phyloP scores from a whole-genome alignment of 2,329 filamentous ascomycete species.

The Hypoxylon sp. region DNA sequence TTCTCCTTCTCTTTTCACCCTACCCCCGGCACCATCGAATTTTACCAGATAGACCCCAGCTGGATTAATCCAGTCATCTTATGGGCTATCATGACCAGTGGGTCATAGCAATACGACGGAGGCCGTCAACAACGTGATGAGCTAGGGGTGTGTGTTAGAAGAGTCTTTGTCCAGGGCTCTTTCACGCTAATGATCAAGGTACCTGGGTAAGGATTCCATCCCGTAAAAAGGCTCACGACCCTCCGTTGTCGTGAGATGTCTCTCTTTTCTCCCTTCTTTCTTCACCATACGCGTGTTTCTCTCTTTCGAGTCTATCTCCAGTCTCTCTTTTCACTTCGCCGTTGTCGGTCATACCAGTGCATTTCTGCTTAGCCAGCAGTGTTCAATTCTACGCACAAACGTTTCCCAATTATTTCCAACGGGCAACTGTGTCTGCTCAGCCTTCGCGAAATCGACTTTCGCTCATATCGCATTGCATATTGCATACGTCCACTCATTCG shows the following conservation, averaged over 20 bases:
- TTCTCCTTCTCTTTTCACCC: constrained; percentile 16
- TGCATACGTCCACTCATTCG: constrained; percentile 54
- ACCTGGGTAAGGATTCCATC: constrained; percentile 33
- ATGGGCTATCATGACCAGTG: constrained; percentile 39
- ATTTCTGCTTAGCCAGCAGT: constrained; percentile 52
- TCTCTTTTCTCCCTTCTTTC: constrained; percentile 45
- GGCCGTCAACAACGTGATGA: constrained; percentile 38
- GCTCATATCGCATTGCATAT: constrained; percentile 51
- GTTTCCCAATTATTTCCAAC: constrained; percentile 40
- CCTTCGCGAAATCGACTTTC: constrained; percentile 57
- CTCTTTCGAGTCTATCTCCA: constrained; percentile 53
- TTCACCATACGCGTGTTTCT: constrained; percentile 50
- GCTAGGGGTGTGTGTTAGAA: constrained; percentile 35
- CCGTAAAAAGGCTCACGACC: constrained; percentile 49
- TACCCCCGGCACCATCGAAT: constrained; percentile 18
- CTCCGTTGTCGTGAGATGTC: constrained; percentile 44
- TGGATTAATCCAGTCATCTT: constrained; percentile 27
- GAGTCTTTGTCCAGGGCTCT: constrained; percentile 27
- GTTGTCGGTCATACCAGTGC: constrained; percentile 50
- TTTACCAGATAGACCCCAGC: constrained; percentile 33
- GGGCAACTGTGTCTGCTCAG: constrained; percentile 53
- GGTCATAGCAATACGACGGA: constrained; percentile 42
- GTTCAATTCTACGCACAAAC: constrained; percentile 49
- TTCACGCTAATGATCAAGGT: constrained; percentile 37
- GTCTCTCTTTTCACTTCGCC: constrained; percentile 55